Evolutionary conservation across 2,329 filamentous ascomycete species (phyloP).

Genomic region (Mollisia scopiformis): DNA sequence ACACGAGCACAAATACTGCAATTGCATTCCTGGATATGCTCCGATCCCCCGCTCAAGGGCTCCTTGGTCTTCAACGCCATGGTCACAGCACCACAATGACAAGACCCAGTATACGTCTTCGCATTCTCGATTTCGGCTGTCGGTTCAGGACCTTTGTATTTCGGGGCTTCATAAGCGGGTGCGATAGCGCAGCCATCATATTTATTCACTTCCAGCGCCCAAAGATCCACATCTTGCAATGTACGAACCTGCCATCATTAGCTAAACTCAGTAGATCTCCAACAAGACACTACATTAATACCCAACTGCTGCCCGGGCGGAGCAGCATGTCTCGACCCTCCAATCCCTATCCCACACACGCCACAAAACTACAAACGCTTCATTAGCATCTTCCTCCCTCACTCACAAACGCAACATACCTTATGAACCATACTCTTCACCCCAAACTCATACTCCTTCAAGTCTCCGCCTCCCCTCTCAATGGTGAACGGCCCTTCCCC

Average conservation of each 20-base stretch:
- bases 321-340: slow-evolving; percentile 36
- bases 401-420: slow-evolving; percentile 27
- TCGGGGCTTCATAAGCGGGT: slow-evolving; percentile 18
- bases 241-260: slow-evolving; percentile 17
- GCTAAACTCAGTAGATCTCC: not conserved
- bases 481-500: slow-evolving; percentile 42
- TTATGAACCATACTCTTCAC: slow-evolving; percentile 44
- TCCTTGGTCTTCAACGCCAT: slow-evolving; percentile 25
- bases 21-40: slow-evolving; percentile 23
- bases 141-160: slow-evolving; percentile 18
- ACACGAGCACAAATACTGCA: slow-evolving; percentile 28
- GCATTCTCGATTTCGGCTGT: slow-evolving; percentile 16
- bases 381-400: not conserved
- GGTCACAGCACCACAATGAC: slow-evolving; percentile 31
- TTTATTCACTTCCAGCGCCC: slow-evolving; percentile 16
- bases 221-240: slow-evolving; percentile 25
- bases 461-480: slow-evolving; percentile 47
- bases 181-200: slow-evolving; percentile 22
- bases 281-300: slow-evolving; percentile 44
- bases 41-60: slow-evolving; percentile 7
- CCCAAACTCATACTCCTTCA: slow-evolving; percentile 51
- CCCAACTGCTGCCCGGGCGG: slow-evolving; percentile 36
- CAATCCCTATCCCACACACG: slow-evolving; percentile 50
- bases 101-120: slow-evolving; percentile 29
- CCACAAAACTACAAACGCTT: slow-evolving; percentile 51